phyloP scores from a whole-genome alignment of 257 asterid species.

The Jacaranda mimosifolia region DNA sequence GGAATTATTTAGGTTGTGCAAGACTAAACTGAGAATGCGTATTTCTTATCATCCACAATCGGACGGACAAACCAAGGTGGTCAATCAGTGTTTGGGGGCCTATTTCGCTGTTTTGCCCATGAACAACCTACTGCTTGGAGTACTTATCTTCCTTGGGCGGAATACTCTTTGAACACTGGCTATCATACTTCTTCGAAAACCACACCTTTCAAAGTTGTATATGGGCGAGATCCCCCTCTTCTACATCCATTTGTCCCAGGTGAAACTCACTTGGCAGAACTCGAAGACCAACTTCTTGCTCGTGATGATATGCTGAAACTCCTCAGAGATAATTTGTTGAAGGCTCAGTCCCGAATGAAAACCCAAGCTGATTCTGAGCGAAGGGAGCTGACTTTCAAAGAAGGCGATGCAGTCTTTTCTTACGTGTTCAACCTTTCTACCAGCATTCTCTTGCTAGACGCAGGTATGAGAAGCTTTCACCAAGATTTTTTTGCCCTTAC shows the following conservation, averaged over 20 bases:
- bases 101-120: neutral
- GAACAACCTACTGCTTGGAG: neutral
- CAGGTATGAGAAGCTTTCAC: neutral
- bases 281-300: neutral
- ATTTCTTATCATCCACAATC: neutral
- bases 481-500: neutral
- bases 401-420: neutral
- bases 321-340: no score
- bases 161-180: neutral
- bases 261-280: neutral
- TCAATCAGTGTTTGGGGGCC: neutral
- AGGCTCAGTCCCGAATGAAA: neutral
- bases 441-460: neutral
- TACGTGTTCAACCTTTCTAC: neutral
- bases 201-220: neutral
- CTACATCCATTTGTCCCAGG: neutral
- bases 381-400: neutral
- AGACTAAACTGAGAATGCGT: neutral
- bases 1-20: neutral
- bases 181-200: neutral
- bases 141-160: neutral
- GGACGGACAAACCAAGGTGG: neutral
- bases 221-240: neutral
- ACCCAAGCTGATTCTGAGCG: neutral
- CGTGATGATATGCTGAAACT: neutral